These are phyloP conservation scores for Corchorus olitorius DNA, from an alignment of 345 rosid species.

Conservation along the genomic window DNA sequence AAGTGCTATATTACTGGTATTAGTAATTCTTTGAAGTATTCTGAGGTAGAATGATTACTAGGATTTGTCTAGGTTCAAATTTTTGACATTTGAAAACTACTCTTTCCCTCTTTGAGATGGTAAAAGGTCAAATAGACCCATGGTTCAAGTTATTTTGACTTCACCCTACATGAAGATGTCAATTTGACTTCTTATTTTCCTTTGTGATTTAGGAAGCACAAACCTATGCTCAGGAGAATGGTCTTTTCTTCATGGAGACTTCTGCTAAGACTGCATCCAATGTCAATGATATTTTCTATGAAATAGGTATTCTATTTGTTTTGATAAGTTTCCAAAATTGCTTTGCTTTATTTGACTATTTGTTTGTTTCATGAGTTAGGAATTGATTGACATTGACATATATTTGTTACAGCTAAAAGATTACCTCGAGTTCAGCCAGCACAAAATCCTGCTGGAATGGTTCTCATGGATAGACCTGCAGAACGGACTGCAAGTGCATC, in stretches of 20 bases:
- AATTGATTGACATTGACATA: conserved; percentile 9
- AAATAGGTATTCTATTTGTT: conserved; percentile 60
- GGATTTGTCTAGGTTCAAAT: not conserved
- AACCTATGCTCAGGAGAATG: conserved; percentile 79
- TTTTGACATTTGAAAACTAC: not conserved
- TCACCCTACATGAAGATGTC: not conserved
- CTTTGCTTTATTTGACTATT: not conserved
- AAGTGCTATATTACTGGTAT: not conserved
- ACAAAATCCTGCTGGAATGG: conserved; percentile 85
- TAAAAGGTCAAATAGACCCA: not conserved
- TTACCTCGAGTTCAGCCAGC: conserved; percentile 87
- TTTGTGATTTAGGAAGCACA: conserved; percentile 71
- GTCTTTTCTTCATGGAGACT: conserved; percentile 96
- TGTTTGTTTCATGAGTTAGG: not conserved
- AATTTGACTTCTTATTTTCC: not conserved
- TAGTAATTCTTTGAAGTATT: not conserved
- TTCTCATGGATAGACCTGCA: conserved; percentile 75
- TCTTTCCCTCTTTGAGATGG: conserved; percentile 14
- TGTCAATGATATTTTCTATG: conserved; percentile 87
- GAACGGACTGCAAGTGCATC: conserved; percentile 72
- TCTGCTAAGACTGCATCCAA: conserved; percentile 93
- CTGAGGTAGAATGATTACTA: not conserved
- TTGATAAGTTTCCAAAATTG: not conserved
- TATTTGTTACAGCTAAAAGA: conserved; percentile 59
- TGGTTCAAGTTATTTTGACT: not conserved